phyloP scores from a whole-genome alignment of 2,329 filamentous ascomycete species.

The Lachnellula occidentalis region DNA sequence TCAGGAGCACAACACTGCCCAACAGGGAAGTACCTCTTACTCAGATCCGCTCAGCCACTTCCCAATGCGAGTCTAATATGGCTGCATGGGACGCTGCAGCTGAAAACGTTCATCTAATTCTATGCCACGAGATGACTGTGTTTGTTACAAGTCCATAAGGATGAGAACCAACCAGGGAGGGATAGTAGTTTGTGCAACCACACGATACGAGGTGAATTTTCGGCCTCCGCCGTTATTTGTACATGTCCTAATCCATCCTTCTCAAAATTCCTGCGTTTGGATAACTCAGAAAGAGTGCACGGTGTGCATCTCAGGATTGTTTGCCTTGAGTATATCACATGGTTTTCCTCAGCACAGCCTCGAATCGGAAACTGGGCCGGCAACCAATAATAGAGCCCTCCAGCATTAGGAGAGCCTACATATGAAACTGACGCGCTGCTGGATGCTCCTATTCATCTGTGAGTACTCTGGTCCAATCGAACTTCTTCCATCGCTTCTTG shows the following conservation, averaged over 20 bases:
- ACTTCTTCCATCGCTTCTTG: slow-evolving; percentile 81
- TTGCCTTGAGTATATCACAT: neutral
- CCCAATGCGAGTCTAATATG: neutral
- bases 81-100: neutral
- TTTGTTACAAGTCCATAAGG: neutral
- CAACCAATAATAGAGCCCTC: neutral
- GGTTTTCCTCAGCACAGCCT: neutral
- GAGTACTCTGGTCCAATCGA: slow-evolving; percentile 74
- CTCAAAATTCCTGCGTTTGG: neutral
- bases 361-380: neutral
- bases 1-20: too few species aligned
- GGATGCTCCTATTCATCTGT: slow-evolving; percentile 24
- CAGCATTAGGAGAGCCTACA: neutral
- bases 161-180: neutral
- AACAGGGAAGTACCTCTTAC: neutral
- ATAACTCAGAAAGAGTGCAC: neutral
- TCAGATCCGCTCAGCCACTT: neutral
- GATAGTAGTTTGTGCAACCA: neutral
- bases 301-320: neutral
- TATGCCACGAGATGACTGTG: neutral
- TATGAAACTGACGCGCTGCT: slow-evolving; percentile 1
- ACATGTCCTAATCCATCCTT: neutral
- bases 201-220: neutral
- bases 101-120: neutral
- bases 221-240: neutral